phyloP scores from a whole-genome alignment of 139 green algal species.

The Gonium pectorale region DNA sequence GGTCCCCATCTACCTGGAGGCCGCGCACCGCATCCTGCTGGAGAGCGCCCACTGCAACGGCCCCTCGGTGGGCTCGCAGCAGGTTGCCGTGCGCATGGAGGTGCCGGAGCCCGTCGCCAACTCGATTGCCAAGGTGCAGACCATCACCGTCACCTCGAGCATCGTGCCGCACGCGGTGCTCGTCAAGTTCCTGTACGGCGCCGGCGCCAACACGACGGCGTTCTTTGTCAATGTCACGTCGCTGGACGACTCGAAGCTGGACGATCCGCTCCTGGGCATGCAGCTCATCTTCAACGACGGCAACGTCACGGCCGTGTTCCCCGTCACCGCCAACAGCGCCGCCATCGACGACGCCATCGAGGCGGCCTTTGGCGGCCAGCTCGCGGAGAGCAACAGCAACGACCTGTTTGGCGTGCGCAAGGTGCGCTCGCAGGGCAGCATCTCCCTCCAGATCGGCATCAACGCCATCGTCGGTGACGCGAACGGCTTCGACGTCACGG shows the following conservation, averaged over 20 bases:
- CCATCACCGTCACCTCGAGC: background rate
- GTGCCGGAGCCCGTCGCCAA: background rate
- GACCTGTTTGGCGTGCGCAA: slow-evolving; percentile 30
- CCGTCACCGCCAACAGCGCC: background rate
- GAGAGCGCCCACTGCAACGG: slow-evolving; percentile 38
- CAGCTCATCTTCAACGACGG: background rate
- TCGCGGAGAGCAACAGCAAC: background rate
- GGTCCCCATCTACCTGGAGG: slow-evolving; percentile 5
- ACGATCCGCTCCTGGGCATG: background rate
- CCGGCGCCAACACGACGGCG: background rate
- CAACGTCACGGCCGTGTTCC: background rate
- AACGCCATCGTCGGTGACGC: background rate
- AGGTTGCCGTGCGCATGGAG: slow-evolving; percentile 33
- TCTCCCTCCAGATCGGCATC: slow-evolving; percentile 1
- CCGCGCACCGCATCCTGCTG: slow-evolving; percentile 45
- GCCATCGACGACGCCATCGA: background rate
- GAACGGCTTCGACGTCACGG: background rate
- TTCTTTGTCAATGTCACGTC: background rate
- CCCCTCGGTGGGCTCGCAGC: background rate
- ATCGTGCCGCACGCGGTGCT: background rate
- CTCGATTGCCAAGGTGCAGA: slow-evolving; percentile 17
- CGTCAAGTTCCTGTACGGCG: slow-evolving; percentile 43
- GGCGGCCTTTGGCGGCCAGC: background rate
- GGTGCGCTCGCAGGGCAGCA: background rate
- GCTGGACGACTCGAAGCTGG: background rate